Evolutionary conservation across 2,329 filamentous ascomycete species (phyloP).

Genomic region (Ophiostoma montium): DNA sequence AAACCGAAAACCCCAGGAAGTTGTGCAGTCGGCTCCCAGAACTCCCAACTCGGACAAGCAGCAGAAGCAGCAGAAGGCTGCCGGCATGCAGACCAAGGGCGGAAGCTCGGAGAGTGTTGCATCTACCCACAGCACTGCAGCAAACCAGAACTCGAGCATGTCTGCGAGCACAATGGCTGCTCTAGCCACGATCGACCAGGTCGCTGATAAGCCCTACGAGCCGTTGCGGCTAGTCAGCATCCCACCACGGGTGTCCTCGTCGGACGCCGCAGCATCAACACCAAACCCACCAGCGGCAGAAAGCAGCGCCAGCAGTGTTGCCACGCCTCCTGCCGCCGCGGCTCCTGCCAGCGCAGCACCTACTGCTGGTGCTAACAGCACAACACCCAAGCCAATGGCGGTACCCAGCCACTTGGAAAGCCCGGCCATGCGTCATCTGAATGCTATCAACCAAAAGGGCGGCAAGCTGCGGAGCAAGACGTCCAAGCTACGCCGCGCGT

Average conservation of each 20-base stretch:
- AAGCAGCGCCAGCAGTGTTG: neutral
- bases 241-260: conserved; percentile 43
- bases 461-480: conserved; percentile 69
- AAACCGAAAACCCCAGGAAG: conserved; percentile 22
- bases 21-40: conserved; percentile 17
- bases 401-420: conserved; percentile 33
- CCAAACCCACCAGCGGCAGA: neutral
- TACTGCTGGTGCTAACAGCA: neutral
- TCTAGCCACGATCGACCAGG: conserved; percentile 18
- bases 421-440: conserved; percentile 69
- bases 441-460: conserved; percentile 76
- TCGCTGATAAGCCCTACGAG: conserved; percentile 36
- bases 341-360: neutral
- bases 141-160: conserved; percentile 44
- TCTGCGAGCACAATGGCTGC: conserved; percentile 35
- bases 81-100: conserved; percentile 27
- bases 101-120: conserved; percentile 52
- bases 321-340: neutral
- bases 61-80: conserved; percentile 21
- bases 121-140: conserved; percentile 43
- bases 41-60: conserved; percentile 23
- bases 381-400: conserved; percentile 6
- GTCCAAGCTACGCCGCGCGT: conserved; percentile 72
- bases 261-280: neutral
- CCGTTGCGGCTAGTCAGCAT: conserved; percentile 41